Percentiles rank a stretch among this genome's conserved stretches.
These are phyloP conservation scores for Lupinus albus DNA, from an alignment of 306 rosid species.

Conservation along the genomic window DNA sequence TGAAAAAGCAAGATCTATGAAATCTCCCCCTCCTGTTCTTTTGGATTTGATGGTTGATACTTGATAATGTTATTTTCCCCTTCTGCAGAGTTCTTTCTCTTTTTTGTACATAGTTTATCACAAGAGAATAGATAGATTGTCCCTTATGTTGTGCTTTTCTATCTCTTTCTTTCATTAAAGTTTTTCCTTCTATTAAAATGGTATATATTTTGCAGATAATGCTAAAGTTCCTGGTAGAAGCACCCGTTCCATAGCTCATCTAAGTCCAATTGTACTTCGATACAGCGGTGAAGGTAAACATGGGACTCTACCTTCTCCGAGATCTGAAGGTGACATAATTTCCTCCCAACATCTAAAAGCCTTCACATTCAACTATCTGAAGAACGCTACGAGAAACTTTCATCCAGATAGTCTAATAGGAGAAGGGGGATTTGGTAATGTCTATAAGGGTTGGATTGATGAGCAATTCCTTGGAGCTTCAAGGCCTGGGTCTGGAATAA, in stretches of 20 bases:
- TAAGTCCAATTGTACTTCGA: not conserved
- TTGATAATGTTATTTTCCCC: not conserved
- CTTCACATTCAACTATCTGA: slow-evolving; percentile 64
- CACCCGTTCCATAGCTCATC: not conserved
- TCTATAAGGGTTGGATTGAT: slow-evolving; percentile 76
- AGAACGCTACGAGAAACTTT: slow-evolving; percentile 65
- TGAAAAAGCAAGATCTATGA: not conserved
- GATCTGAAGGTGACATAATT: slow-evolving; percentile 68
- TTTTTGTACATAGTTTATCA: not conserved
- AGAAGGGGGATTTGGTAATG: slow-evolving; percentile 79
- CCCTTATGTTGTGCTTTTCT: not conserved
- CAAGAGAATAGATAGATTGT: slow-evolving; percentile 6
- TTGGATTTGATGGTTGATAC: not conserved
- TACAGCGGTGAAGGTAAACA: slow-evolving; percentile 5
- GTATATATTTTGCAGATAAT: slow-evolving; percentile 7
- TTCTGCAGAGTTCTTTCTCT: not conserved
- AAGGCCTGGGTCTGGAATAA: slow-evolving; percentile 64
- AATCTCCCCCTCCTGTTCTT: not conserved
- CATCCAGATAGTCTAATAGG: slow-evolving; percentile 66
- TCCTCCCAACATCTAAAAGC: slow-evolving; percentile 58
- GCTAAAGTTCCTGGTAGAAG: slow-evolving; percentile 25
- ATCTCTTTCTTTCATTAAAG: not conserved
- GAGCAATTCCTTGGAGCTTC: slow-evolving; percentile 49
- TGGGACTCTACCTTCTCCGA: slow-evolving; percentile 48
- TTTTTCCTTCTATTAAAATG: slow-evolving; percentile 2